phyloP scores from a whole-genome alignment of 2,329 filamentous ascomycete genomes.

The Hawksworthiomyces lignivorus region DNA sequence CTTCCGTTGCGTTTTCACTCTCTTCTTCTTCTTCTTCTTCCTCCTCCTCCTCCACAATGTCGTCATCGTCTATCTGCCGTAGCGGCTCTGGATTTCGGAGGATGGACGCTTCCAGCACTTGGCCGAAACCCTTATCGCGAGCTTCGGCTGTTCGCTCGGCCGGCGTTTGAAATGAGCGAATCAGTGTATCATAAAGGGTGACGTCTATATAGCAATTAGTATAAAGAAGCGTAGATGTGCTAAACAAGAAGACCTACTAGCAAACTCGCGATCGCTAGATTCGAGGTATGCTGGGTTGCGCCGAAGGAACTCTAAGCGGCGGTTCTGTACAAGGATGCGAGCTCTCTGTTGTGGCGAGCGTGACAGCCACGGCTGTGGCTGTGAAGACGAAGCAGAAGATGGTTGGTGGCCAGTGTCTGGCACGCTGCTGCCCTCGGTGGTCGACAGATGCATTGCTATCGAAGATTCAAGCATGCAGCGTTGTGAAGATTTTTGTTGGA shows the following conservation, averaged over 20 bases:
- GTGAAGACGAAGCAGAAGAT: constrained; percentile 16
- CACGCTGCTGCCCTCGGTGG: too few relatives aligned
- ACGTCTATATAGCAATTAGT: constrained; percentile 47
- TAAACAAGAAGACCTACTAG: constrained; percentile 28
- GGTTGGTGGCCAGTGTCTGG: too few relatives aligned
- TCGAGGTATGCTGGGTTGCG: constrained; percentile 65
- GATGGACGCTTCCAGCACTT: constrained; percentile 70
- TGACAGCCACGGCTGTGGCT: constrained; percentile 36
- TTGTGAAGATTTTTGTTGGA: too few relatives aligned
- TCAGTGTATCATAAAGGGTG: constrained; percentile 70
- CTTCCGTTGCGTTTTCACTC: background rate
- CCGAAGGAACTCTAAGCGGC: constrained; percentile 68
- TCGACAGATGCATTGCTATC: too few relatives aligned
- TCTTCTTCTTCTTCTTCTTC: constrained; percentile 7
- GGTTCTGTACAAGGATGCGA: constrained; percentile 60
- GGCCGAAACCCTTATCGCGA: constrained; percentile 67
- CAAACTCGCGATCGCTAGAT: constrained; percentile 46
- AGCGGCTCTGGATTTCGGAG: constrained; percentile 28
- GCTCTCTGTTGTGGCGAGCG: constrained; percentile 33
- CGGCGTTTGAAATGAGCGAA: constrained; percentile 68
- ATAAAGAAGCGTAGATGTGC: background rate
- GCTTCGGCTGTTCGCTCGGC: constrained; percentile 68
- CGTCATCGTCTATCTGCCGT: constrained; percentile 1
- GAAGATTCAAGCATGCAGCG: too few relatives aligned
- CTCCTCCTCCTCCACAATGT: constrained; percentile 8